These are phyloP conservation scores for Antrodiella citrinella DNA, from an alignment of 768 basidiomycete species.

Conservation along the genomic window DNA sequence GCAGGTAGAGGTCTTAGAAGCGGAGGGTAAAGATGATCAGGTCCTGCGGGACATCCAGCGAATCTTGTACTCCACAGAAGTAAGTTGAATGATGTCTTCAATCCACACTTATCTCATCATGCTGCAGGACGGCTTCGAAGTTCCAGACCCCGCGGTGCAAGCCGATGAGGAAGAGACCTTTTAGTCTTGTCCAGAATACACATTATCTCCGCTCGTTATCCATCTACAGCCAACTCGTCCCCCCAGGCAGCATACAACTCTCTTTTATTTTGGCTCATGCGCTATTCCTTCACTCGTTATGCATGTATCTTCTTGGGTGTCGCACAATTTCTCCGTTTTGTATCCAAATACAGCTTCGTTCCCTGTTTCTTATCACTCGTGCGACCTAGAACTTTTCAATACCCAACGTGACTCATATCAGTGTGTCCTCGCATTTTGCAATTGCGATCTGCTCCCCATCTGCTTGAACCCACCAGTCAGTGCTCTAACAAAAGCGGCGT, in stretches of 20 bases:
- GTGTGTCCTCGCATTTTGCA: not conserved
- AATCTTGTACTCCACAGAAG: slow-evolving; percentile 94
- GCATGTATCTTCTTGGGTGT: not conserved
- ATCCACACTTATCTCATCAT: too few relatives aligned
- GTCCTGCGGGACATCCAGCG: slow-evolving; percentile 76
- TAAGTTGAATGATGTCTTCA: slow-evolving; percentile 25
- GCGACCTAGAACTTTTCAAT: not conserved
- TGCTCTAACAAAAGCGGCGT: too few relatives aligned
- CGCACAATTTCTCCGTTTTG: too few relatives aligned
- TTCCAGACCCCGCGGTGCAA: slow-evolving; percentile 48
- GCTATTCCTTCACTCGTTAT: not conserved
- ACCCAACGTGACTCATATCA: not conserved
- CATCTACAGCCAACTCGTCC: not conserved
- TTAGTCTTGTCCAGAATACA: too few relatives aligned
- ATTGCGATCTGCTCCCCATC: not conserved
- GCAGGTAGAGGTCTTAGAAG: slow-evolving; percentile 57
- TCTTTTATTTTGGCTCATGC: not conserved
- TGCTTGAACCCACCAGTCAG: not conserved
- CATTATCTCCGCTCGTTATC: not conserved
- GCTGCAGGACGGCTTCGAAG: slow-evolving; percentile 95
- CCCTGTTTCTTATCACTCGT: not conserved
- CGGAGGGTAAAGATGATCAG: slow-evolving; percentile 46
- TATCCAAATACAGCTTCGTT: not conserved
- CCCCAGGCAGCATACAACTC: not conserved
- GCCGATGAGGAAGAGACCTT: slow-evolving; percentile 82